Evolutionary conservation across 2,329 filamentous ascomycete species (phyloP).

Genomic region (Aspergillus fijiensis): DNA sequence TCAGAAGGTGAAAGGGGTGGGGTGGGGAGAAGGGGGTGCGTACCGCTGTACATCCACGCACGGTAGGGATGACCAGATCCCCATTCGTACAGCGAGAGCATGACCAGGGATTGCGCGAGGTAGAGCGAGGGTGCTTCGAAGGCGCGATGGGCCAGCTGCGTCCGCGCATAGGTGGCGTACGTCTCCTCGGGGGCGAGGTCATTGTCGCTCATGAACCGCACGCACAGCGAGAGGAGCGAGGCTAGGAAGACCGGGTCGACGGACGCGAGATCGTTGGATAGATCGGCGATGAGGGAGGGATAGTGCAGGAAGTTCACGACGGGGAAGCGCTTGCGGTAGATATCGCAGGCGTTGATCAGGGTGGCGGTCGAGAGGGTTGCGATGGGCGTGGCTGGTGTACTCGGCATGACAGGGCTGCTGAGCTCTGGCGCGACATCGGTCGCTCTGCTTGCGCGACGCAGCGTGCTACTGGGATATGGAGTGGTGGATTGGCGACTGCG

Average conservation of each 20-base stretch:
- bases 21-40: neutral
- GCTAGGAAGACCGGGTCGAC: slow-evolving; percentile 38
- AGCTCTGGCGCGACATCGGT: slow-evolving; percentile 5
- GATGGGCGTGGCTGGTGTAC: slow-evolving; percentile 21
- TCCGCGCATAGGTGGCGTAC: slow-evolving; percentile 36
- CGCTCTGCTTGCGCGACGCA: neutral
- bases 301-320: slow-evolving; percentile 40
- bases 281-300: slow-evolving; percentile 35
- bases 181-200: slow-evolving; percentile 27
- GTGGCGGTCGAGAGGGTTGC: slow-evolving; percentile 26
- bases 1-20: no score
- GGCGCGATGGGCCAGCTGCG: slow-evolving; percentile 30
- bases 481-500: slow-evolving; percentile 1
- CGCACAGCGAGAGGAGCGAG: slow-evolving; percentile 35
- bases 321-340: slow-evolving; percentile 39
- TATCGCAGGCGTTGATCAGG: slow-evolving; percentile 36
- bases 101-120: slow-evolving; percentile 38
- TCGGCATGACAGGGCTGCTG: neutral
- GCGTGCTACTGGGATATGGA: slow-evolving; percentile 1
- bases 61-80: slow-evolving; percentile 37
- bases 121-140: slow-evolving; percentile 36
- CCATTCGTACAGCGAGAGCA: slow-evolving; percentile 40
- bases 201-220: slow-evolving; percentile 31
- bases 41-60: slow-evolving; percentile 43
- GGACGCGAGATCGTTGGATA: slow-evolving; percentile 29